Conservation (phyloP, 1,139 yeast species). For the Komagataea norvegica region DNA sequence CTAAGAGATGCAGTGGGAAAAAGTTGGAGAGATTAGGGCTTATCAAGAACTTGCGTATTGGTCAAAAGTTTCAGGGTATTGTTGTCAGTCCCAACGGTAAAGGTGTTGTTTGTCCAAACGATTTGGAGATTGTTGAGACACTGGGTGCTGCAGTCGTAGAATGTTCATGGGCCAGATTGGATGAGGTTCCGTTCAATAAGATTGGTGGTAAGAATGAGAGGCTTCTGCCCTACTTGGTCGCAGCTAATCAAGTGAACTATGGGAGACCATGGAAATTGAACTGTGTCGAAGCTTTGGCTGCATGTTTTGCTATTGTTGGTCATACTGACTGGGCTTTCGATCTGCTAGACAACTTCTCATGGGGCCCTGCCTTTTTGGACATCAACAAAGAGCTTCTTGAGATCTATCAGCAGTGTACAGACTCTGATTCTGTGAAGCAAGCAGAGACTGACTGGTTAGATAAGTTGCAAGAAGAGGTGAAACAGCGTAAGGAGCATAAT, state of each 20-base stretch:
- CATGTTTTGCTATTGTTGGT: slow-evolving; percentile 94
- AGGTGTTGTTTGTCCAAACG: slow-evolving; percentile 87
- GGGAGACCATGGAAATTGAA: slow-evolving; percentile 96
- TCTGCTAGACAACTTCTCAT: slow-evolving; percentile 73
- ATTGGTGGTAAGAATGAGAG: slow-evolving; percentile 92
- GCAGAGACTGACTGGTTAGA: slow-evolving; percentile 80
- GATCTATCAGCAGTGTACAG: slow-evolving; percentile 74
- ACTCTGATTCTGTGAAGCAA: slow-evolving; percentile 62
- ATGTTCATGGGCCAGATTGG: slow-evolving; percentile 96
- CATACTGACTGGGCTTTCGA: slow-evolving; percentile 84
- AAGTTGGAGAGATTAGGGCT: slow-evolving; percentile 85
- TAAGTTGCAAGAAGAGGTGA: slow-evolving; percentile 61
- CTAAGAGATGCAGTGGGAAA: slow-evolving; percentile 95
- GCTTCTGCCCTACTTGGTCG: slow-evolving; percentile 83
- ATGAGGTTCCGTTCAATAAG: slow-evolving; percentile 88
- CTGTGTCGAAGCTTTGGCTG: slow-evolving; percentile 97
- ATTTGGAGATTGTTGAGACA: slow-evolving; percentile 67
- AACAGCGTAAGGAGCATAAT: slow-evolving; percentile 52
- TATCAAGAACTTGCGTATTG: slow-evolving; percentile 72
- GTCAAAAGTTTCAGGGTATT: slow-evolving; percentile 87
- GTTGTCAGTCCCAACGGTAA: slow-evolving; percentile 87
- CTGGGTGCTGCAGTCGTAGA: slow-evolving; percentile 95
- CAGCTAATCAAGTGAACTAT: slow-evolving; percentile 95
- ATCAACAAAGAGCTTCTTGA: slow-evolving; percentile 76
- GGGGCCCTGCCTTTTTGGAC: slow-evolving; percentile 86